Evolutionary conservation across 2,329 filamentous ascomycete genomes (phyloP), one percentile per base, ranked within the genome.

Genomic region (Cadophora malorum): DNA sequence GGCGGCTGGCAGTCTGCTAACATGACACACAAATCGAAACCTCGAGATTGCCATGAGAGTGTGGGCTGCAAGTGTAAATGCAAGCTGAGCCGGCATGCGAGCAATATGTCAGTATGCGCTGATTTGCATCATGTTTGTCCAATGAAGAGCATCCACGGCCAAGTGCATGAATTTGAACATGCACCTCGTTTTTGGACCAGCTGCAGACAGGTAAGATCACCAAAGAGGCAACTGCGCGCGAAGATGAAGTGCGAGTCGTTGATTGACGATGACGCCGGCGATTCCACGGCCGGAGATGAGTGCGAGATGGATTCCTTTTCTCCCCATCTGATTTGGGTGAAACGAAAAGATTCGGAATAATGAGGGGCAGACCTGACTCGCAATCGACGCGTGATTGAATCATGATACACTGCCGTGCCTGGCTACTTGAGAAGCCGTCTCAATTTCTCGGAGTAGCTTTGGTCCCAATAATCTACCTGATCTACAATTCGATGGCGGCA

Each of bases 131-230:
- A 60, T 61, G 50, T 67, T 65, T 52, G 31, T 64, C 38, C 63
- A 58, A 58, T 47, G 14, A 19, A 49, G 41, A 35, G 7, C 38
- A 31, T 64, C 41, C 33, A 60, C 61, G 59, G 58, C 70, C 72
- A 73, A 73, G 63, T 70, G 74, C 74, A 75, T 75, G 70, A 74
- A 74, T 74, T 64, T 72, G 67, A 59, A 66, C 68, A 68, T 74
- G 71, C 72, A 72, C 66, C 65, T 65, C 60, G 65, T 60, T 68
- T 49, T 70, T 71, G 69, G 67, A 55, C 66, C 67, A 64, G 65
- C 52, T 61, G 45, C 61, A 60, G 63, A 47, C 45, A 55, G 58
- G 59, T 31, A 69, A 67, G 63, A 70, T 68, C 63, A 68, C 65
- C 31, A 64, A 62, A 31, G 64, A 47, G 53, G 63, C 35, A 67